These are phyloP conservation scores for Astrocystis sublimbata DNA, from an alignment of 495 filamentous ascomycete genomes.

Conservation along the genomic window DNA sequence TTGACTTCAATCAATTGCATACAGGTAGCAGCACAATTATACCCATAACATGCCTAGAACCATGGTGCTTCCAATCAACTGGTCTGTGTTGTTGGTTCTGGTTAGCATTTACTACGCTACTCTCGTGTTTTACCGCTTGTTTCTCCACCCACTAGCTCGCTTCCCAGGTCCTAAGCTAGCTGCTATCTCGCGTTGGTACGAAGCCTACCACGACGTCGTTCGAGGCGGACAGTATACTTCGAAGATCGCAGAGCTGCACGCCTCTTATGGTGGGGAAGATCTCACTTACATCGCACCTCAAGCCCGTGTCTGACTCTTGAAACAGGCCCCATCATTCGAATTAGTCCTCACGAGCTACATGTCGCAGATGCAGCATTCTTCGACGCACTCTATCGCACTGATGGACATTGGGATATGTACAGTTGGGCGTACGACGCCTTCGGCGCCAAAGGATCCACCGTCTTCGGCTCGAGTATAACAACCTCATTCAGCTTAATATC, in stretches of 20 bases:
- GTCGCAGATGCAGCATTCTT: conserved; percentile 29
- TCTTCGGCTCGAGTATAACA: conserved; percentile 20
- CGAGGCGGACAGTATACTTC: conserved; percentile 23
- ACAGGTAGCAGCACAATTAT: too few relatives aligned
- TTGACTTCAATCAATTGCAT: too few relatives aligned
- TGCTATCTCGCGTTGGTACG: conserved; percentile 45
- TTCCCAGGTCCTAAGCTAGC: conserved; percentile 52
- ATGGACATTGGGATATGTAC: conserved; percentile 33
- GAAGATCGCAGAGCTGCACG: conserved; percentile 25
- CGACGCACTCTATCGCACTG: conserved; percentile 30
- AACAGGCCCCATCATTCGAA: conserved; percentile 34
- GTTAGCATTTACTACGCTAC: conserved; percentile 21
- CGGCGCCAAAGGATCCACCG: conserved; percentile 18
- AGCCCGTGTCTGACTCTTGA: neutral
- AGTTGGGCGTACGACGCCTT: conserved; percentile 27
- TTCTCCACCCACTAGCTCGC: conserved; percentile 39
- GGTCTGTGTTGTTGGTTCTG: neutral
- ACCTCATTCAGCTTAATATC: neutral
- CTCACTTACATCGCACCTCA: neutral
- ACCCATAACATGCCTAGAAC: too few relatives aligned
- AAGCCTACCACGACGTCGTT: conserved; percentile 49
- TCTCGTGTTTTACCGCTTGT: conserved; percentile 38
- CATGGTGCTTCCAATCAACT: neutral
- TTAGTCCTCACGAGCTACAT: conserved; percentile 35
- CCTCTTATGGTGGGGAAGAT: conserved; percentile 19